Conservation (phyloP, 75 land plant species). For the Selaginella tamariscina region DNA sequence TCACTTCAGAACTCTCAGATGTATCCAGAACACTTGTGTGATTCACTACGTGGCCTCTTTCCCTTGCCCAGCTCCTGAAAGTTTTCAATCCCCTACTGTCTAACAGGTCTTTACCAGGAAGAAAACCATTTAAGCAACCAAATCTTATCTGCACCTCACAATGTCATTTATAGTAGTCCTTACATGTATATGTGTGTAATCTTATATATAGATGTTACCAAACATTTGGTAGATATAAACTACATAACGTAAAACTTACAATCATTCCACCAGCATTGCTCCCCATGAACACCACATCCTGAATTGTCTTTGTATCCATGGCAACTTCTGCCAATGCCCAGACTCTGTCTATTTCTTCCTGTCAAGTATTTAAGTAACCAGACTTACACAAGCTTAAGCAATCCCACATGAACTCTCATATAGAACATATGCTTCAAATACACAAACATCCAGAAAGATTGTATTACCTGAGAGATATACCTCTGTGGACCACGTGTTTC, state of each 20-base stretch:
- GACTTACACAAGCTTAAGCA: not conserved
- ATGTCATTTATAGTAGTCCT: too few relatives aligned
- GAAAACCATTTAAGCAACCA: not conserved
- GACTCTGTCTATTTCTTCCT: not conserved
- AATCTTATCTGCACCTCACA: not conserved
- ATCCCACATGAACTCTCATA: too few relatives aligned
- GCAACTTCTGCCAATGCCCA: not conserved
- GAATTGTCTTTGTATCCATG: not conserved
- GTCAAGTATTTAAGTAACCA: not conserved
- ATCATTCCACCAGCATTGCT: conserved; percentile 1
- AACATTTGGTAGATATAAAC: not conserved
- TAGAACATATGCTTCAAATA: too few relatives aligned
- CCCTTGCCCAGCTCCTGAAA: not conserved
- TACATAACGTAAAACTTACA: not conserved
- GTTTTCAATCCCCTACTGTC: not conserved
- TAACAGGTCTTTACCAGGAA: not conserved
- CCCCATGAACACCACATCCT: not conserved
- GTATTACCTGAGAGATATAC: too few relatives aligned
- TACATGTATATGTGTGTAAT: too few relatives aligned
- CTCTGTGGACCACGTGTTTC: too few relatives aligned
- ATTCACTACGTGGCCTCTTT: not conserved
- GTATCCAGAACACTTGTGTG: not conserved
- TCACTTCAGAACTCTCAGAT: not conserved
- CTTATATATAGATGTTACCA: too few relatives aligned
- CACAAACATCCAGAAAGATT: too few relatives aligned